Conservation (phyloP, 2,329 filamentous ascomycete species). For the Elsinoe necatrix region DNA sequence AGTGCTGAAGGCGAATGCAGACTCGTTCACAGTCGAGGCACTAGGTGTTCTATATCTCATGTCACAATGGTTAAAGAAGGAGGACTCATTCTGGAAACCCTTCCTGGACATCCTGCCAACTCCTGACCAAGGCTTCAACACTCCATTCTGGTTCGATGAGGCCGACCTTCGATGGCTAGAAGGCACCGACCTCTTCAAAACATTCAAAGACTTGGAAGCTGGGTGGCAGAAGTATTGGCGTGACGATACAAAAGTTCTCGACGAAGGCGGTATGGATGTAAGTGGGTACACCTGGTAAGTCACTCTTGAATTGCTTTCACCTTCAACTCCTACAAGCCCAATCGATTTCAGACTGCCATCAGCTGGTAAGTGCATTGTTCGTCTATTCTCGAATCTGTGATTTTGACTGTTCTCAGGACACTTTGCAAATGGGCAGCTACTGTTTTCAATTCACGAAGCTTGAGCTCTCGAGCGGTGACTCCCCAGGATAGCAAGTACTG, state of each 20-base stretch:
- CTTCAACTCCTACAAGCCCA: background rate
- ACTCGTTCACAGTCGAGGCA: constrained; percentile 25
- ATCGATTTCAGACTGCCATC: background rate
- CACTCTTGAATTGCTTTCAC: background rate
- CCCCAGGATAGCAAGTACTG: constrained; percentile 31
- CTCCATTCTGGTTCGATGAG: constrained; percentile 30
- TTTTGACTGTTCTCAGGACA: constrained; percentile 29
- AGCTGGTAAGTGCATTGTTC: background rate
- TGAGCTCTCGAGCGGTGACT: constrained; percentile 35
- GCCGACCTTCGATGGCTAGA: constrained; percentile 28
- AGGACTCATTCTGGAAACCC: constrained; percentile 31
- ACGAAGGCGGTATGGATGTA: constrained; percentile 25
- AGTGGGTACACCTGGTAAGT: constrained; percentile 36
- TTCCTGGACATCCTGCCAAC: constrained; percentile 30
- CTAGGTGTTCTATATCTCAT: constrained; percentile 32
- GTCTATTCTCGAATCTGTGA: background rate
- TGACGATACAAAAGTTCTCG: constrained; percentile 27
- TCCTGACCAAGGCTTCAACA: constrained; percentile 26
- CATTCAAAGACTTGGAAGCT: constrained; percentile 25
- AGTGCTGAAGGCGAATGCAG: constrained; percentile 24
- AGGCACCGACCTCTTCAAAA: constrained; percentile 30
- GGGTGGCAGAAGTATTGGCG: constrained; percentile 33
- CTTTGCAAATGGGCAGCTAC: constrained; percentile 44
- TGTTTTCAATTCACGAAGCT: constrained; percentile 44
- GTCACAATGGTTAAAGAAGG: constrained; percentile 28